Base-by-base conservation (phyloP, 2,329 filamentous ascomycete genomes). In the Thielaviopsis euricoi region DNA sequence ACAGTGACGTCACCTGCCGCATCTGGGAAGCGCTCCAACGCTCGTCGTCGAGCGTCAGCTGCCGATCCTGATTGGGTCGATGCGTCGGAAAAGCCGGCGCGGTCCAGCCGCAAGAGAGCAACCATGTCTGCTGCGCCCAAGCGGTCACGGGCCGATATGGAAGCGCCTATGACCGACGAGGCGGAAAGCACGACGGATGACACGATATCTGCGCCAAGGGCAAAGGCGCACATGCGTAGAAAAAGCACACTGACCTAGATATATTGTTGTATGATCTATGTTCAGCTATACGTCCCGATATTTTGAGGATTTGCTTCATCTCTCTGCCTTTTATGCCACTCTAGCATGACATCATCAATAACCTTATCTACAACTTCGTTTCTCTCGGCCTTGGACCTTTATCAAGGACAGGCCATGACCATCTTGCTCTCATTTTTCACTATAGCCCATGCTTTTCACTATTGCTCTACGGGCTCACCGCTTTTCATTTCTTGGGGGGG, bases 1-100 rank as follows among this genome's bases (percentile, higher is more conserved):
- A 71, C 71, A 6, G 71, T 69, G 59, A 73, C 74, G 2, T 77
- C 77, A 5, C 75, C 76, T 1, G 49, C 58, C 40, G 58, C 63
- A 46, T 55, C 67, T 23, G 66, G 67, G 60, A 68, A 68, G 49
- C 52, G 50, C 13, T 25, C 54, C 19, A 40, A 19, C 21, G 54
- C 37, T 37, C 51, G 52, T 15, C 55, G 58, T 17, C 53, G 58
- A 33, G 58, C 29, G 3, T 61, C 58, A 17, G 40, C 46, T 6
- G 33, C 17, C 17, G 26, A 53, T 12, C 13, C 48, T 23, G 46
- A 57, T 26, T 55, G 52, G 15, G n/a, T 48, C 22, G 53, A 15
- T 21, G 50, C 53, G 23, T 21, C 49, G 15, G 55, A 58, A 15
- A 60, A 60, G 46, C 55, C 58, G 40, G n/a, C 40, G 2, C 29